Conservation (phyloP, 805 yeast species). For the Yamadazyma endophytica region DNA sequence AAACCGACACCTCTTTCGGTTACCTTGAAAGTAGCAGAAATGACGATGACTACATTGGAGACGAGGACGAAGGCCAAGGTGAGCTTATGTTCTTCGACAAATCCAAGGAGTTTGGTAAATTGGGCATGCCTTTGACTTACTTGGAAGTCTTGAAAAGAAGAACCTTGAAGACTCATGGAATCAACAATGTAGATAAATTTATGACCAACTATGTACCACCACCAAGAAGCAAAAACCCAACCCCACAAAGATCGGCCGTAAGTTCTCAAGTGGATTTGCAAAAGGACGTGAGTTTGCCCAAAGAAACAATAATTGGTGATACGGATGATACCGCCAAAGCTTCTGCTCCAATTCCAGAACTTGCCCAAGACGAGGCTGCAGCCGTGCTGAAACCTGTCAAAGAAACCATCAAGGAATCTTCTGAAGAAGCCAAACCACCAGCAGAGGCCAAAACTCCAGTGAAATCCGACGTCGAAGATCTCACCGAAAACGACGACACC, state of each 20-base stretch:
- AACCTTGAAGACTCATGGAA: constrained; percentile 37
- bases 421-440: too few relatives aligned
- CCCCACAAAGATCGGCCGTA: constrained; percentile 7
- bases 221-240: constrained; percentile 6
- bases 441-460: too few relatives aligned
- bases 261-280: constrained; percentile 12
- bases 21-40: constrained; percentile 33
- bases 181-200: constrained; percentile 29
- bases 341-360: too few relatives aligned
- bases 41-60: constrained; percentile 39
- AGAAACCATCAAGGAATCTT: too few relatives aligned
- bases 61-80: constrained; percentile 43
- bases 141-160: constrained; percentile 40
- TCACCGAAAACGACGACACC: too few relatives aligned
- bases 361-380: too few relatives aligned
- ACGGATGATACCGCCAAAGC: too few relatives aligned
- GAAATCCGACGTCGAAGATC: too few relatives aligned
- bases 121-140: constrained; percentile 30
- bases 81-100: constrained; percentile 36
- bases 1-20: constrained; percentile 29
- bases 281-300: constrained; percentile 27
- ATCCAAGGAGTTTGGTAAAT: constrained; percentile 28
- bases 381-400: too few relatives aligned
- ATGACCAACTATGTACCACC: constrained; percentile 36
- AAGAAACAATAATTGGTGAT: constrained; percentile 42